These are phyloP conservation scores for Podila epicladia DNA, from an alignment of 192 early-diverging fungal species.

Conservation along the genomic window DNA sequence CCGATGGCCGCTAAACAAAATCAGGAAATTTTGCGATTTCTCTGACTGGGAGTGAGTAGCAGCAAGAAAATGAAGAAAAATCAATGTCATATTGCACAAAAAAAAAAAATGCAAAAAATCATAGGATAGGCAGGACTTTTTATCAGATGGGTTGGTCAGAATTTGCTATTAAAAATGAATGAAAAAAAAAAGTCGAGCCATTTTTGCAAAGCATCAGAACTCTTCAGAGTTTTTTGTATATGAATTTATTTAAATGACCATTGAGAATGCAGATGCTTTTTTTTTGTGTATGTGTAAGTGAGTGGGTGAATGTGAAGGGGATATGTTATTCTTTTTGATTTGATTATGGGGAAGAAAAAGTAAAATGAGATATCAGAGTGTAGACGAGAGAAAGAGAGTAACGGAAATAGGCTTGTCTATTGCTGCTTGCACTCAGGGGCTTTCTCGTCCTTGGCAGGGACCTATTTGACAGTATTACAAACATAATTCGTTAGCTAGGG, in stretches of 20 bases:
- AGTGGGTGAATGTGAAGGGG: no score
- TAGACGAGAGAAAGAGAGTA: not conserved
- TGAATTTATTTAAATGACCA: no score
- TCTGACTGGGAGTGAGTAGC: constrained; percentile 3
- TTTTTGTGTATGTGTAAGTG: no score
- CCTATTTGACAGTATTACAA: constrained; percentile 4
- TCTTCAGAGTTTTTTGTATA: no score
- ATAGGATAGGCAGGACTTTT: not conserved
- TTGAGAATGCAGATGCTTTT: no score
- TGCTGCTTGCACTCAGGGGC: constrained; percentile 53
- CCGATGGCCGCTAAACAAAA: constrained; percentile 25
- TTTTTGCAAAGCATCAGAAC: no score
- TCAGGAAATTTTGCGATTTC: not conserved
- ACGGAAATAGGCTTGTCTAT: constrained; percentile 21
- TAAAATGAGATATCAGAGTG: constrained; percentile 14
- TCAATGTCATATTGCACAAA: not conserved
- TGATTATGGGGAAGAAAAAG: constrained; percentile 6
- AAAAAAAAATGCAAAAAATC: not conserved
- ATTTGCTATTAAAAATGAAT: no score
- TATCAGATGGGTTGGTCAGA: not conserved
- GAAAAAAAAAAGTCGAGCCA: no score
- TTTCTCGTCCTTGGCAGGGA: constrained; percentile 49
- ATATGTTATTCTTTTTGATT: not conserved
- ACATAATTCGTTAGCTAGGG: no score
- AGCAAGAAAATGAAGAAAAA: not conserved